These are phyloP conservation scores for Mortierella sp. DNA, from an alignment of 371 early-diverging fungal species.

Conservation along the genomic window DNA sequence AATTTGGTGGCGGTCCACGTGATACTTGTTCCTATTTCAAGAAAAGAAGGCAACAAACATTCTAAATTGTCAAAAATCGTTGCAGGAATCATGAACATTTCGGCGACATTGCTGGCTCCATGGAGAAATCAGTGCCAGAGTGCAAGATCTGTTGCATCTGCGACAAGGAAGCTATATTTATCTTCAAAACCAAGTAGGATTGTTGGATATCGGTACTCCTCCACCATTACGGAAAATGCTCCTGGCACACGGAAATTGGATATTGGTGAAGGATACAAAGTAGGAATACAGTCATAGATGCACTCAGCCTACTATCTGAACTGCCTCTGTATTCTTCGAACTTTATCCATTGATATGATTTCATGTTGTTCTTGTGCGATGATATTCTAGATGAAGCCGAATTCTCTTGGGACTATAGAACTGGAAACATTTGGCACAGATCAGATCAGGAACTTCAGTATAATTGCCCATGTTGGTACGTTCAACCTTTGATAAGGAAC, in stretches of 20 bases:
- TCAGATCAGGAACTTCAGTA: conserved; percentile 94
- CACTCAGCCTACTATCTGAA: neutral
- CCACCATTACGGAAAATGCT: conserved; percentile 3
- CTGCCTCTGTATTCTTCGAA: neutral
- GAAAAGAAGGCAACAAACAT: neutral
- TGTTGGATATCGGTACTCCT: neutral
- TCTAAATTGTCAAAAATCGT: neutral
- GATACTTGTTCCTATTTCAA: neutral
- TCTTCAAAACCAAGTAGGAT: neutral
- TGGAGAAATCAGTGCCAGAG: conserved; percentile 3
- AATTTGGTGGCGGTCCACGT: neutral
- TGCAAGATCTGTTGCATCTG: neutral
- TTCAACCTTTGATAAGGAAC: neutral
- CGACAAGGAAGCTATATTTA: neutral
- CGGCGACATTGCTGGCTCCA: conserved; percentile 8
- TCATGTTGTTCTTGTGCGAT: neutral
- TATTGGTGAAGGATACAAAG: conserved; percentile 34
- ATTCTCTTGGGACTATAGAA: conserved; percentile 55
- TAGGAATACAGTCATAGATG: conserved; percentile 3
- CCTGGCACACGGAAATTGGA: conserved; percentile 6
- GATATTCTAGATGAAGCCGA: conserved; percentile 24
- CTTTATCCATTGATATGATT: neutral
- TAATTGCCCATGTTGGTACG: conserved; percentile 96
- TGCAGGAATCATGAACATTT: conserved; percentile 14
- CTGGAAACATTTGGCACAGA: conserved; percentile 78